These are phyloP conservation scores for Cercophora newfieldiana DNA, from an alignment of 495 filamentous ascomycete species.

Conservation along the genomic window DNA sequence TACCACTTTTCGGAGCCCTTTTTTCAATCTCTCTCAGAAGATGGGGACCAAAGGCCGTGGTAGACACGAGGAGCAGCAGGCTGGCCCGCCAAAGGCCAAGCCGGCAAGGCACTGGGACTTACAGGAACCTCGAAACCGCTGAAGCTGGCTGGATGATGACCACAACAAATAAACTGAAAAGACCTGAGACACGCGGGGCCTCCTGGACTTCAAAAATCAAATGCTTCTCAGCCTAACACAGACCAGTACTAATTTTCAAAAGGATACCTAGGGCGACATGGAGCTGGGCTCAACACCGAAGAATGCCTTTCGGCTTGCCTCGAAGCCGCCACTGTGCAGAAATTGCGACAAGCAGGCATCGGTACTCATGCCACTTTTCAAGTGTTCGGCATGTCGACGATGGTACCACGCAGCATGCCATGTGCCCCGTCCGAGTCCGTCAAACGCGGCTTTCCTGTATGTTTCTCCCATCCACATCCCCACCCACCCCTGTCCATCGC, in stretches of 20 bases:
- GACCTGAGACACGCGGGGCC: constrained; percentile 36
- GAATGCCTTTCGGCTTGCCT: not conserved
- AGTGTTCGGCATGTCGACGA: constrained; percentile 13
- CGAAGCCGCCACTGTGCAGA: constrained; percentile 13
- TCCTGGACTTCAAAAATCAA: constrained; percentile 15
- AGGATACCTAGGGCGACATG: not conserved
- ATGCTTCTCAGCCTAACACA: not conserved
- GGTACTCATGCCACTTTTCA: constrained; percentile 12
- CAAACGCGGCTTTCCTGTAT: not conserved
- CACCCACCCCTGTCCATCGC: not conserved
- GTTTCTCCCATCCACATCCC: not conserved
- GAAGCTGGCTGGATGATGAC: constrained; percentile 34
- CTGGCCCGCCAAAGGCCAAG: not conserved
- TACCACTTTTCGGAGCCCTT: constrained; percentile 33
- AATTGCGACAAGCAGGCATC: constrained; percentile 3
- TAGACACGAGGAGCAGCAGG: constrained; percentile 28
- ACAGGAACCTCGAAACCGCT: constrained; percentile 34
- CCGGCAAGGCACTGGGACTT: not conserved
- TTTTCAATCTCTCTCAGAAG: constrained; percentile 18
- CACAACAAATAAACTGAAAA: constrained; percentile 38
- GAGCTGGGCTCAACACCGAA: not conserved
- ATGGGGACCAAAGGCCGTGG: constrained; percentile 38
- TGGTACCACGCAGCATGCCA: constrained; percentile 23
- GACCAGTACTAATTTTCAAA: constrained; percentile 1
- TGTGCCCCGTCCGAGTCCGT: constrained; percentile 14